phyloP scores from a whole-genome alignment of 306 rosid genomes.

The Lagenaria siceraria region DNA sequence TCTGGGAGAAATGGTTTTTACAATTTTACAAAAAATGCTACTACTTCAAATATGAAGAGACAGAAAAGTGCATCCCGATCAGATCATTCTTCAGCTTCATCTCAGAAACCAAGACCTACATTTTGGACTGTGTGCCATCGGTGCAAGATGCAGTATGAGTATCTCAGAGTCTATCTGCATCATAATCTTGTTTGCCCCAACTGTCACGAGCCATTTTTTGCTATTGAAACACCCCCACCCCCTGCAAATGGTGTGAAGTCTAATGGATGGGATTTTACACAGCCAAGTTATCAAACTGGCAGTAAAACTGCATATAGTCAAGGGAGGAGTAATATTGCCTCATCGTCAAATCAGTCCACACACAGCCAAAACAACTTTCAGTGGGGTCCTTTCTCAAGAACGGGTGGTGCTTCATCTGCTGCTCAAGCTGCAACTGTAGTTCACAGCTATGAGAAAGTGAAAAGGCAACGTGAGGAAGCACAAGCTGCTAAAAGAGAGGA shows the following conservation, averaged over 20 bases:
- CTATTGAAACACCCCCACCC: conserved; percentile 72
- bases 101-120: conserved; percentile 44
- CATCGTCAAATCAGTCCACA: conserved; percentile 19
- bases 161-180: conserved; percentile 72
- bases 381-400: conserved; percentile 68
- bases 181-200: conserved; percentile 89
- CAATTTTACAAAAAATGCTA: conserved; percentile 40
- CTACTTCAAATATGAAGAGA: conserved; percentile 33
- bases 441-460: conserved; percentile 89
- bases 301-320: conserved; percentile 22
- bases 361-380: conserved; percentile 35
- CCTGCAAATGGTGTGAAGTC: conserved; percentile 54
- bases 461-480: conserved; percentile 80
- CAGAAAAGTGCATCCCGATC: conserved; percentile 39
- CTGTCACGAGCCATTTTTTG: conserved; percentile 75
- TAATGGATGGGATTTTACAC: conserved; percentile 38
- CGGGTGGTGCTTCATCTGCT: conserved; percentile 50
- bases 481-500: conserved; percentile 71
- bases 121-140: conserved; percentile 86
- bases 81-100: conserved; percentile 32
- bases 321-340: conserved; percentile 27
- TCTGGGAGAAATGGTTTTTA: conserved; percentile 38
- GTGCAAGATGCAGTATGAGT: conserved; percentile 96
- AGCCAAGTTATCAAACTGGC: conserved; percentile 23
- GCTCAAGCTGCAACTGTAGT: conserved; percentile 88